phyloP scores from a whole-genome alignment of 2,329 filamentous ascomycete species.

The Fusarium ambrosium region DNA sequence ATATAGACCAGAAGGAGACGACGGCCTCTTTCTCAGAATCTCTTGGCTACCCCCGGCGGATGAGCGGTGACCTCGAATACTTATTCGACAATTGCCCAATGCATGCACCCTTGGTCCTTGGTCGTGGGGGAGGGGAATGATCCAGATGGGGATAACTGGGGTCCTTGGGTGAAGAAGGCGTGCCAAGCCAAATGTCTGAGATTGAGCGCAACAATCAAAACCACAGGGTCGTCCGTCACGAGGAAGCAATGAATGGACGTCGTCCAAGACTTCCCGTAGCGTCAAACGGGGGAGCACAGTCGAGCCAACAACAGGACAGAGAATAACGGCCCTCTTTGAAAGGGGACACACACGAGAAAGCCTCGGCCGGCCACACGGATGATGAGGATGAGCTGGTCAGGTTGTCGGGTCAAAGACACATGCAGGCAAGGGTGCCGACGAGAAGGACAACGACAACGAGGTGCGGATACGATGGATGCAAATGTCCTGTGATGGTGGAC shows the following conservation, averaged over 20 bases:
- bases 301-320: conserved; percentile 9
- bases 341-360: conserved; percentile 21
- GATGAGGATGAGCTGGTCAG: conserved; percentile 33
- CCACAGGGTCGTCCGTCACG: conserved; percentile 36
- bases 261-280: conserved; percentile 30
- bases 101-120: conserved; percentile 22
- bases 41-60: not conserved
- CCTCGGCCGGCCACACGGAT: conserved; percentile 27
- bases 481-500: conserved; percentile 26
- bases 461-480: conserved; percentile 5
- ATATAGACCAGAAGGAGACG: conserved; percentile 7
- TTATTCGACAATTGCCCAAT: conserved; percentile 29
- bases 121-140: conserved; percentile 23
- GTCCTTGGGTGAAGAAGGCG: conserved; percentile 24
- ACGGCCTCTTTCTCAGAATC: not conserved
- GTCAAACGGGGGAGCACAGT: conserved; percentile 31
- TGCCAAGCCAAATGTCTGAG: conserved; percentile 40
- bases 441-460: conserved; percentile 11
- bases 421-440: conserved; percentile 35
- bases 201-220: conserved; percentile 33
- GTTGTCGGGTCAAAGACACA: conserved; percentile 27
- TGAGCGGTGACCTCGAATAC: conserved; percentile 35
- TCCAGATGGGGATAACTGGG: conserved; percentile 15
- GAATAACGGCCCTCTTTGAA: conserved; percentile 5
- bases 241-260: conserved; percentile 30